phyloP scores from a whole-genome alignment of 768 basidiomycete genomes.

The Panus rudis region DNA sequence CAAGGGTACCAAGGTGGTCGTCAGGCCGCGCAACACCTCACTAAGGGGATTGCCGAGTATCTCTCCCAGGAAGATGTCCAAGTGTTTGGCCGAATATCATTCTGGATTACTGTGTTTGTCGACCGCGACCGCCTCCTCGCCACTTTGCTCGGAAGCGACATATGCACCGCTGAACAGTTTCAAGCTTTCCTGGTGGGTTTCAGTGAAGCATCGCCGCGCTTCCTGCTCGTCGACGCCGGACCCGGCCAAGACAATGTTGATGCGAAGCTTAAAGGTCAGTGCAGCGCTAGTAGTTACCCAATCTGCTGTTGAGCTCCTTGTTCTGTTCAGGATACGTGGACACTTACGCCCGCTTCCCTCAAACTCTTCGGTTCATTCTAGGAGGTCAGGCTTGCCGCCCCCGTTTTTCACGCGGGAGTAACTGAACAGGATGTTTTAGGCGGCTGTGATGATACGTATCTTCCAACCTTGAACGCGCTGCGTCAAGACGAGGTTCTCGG shows the following conservation, averaged over 20 bases:
- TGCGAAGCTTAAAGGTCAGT: slow-evolving; percentile 63
- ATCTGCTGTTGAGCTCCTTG: not conserved
- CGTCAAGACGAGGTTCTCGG: slow-evolving; percentile 55
- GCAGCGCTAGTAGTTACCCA: not conserved
- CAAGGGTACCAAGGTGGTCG: slow-evolving; percentile 63
- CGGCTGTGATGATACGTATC: slow-evolving; percentile 48
- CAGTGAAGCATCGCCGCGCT: slow-evolving; percentile 66
- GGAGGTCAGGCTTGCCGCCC: slow-evolving; percentile 39
- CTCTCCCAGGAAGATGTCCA: slow-evolving; percentile 56
- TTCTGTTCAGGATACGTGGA: slow-evolving; percentile 53
- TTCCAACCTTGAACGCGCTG: slow-evolving; percentile 48
- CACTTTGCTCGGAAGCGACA: slow-evolving; percentile 40
- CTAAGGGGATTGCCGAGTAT: slow-evolving; percentile 62
- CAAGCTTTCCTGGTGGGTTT: slow-evolving; percentile 59
- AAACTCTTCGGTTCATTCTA: slow-evolving; percentile 68
- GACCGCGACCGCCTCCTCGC: slow-evolving; percentile 53
- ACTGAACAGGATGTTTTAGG: too few species aligned
- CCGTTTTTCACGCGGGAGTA: not conserved
- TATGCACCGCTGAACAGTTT: slow-evolving; percentile 61
- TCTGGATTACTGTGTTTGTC: slow-evolving; percentile 70
- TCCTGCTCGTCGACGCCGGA: slow-evolving; percentile 64
- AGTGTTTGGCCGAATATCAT: slow-evolving; percentile 57
- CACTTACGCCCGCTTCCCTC: slow-evolving; percentile 64
- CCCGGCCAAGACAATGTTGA: slow-evolving; percentile 53
- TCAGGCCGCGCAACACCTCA: slow-evolving; percentile 54